Percentiles rank a stretch among this genome's conserved stretches.
phyloP scores from a whole-genome alignment of 805 yeast species.

The Wickerhamiella alocasiicola region DNA sequence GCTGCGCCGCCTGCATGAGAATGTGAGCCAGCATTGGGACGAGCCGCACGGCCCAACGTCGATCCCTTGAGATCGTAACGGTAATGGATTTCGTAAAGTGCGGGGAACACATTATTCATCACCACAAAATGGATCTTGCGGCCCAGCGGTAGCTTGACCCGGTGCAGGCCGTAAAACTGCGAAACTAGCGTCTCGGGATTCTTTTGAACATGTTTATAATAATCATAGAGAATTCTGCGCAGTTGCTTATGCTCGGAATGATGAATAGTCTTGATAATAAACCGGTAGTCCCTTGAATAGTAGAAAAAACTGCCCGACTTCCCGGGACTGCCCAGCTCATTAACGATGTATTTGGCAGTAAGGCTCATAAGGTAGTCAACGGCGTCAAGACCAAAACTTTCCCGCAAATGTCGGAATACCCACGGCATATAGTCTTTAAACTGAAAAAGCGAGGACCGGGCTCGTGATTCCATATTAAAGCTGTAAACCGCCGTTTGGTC shows the following conservation, averaged over 20 bases:
- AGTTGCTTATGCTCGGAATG: slow-evolving; percentile 83
- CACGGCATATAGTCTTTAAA: slow-evolving; percentile 94
- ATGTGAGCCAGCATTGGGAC: slow-evolving; percentile 17
- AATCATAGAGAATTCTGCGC: slow-evolving; percentile 57
- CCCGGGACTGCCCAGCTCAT: slow-evolving; percentile 91
- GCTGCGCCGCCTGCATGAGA: neutral
- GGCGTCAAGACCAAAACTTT: slow-evolving; percentile 76
- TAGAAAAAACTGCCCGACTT: slow-evolving; percentile 94
- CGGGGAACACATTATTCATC: slow-evolving; percentile 95
- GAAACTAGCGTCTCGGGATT: slow-evolving; percentile 83
- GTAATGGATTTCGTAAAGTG: slow-evolving; percentile 71
- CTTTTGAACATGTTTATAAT: slow-evolving; percentile 63
- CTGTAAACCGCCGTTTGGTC: slow-evolving; percentile 61
- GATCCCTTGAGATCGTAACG: slow-evolving; percentile 93
- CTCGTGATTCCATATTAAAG: slow-evolving; percentile 47
- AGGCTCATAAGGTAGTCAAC: slow-evolving; percentile 89
- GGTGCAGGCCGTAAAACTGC: slow-evolving; percentile 92
- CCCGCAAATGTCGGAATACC: slow-evolving; percentile 77
- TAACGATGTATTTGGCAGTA: slow-evolving; percentile 82
- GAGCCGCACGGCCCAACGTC: slow-evolving; percentile 53
- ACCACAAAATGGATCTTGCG: slow-evolving; percentile 85
- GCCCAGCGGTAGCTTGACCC: slow-evolving; percentile 76
- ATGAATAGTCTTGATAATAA: slow-evolving; percentile 91
- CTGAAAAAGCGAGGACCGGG: slow-evolving; percentile 88
- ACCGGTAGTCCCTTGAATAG: slow-evolving; percentile 84